phyloP scores from a whole-genome alignment of 441 rosid genomes.

The Populus hybrid region DNA sequence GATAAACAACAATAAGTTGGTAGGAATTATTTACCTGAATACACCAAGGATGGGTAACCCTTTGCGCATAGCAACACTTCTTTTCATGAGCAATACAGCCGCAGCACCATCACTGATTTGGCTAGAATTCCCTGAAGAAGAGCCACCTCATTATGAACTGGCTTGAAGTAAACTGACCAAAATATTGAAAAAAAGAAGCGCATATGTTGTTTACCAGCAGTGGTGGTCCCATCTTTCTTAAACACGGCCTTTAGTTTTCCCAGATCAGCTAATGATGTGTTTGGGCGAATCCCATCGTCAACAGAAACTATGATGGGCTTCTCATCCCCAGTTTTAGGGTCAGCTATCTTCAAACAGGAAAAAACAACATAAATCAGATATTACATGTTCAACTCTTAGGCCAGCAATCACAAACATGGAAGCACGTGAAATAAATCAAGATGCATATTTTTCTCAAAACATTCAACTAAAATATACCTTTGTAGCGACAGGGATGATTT shows the following conservation, averaged over 20 bases:
- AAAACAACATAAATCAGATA: constrained; percentile 3
- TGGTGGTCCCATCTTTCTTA: constrained; percentile 88
- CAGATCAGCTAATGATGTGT: constrained; percentile 54
- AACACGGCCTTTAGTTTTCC: constrained; percentile 82
- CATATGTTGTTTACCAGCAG: constrained; percentile 64
- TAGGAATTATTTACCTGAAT: constrained; percentile 51
- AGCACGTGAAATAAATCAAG: neutral
- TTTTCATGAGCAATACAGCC: constrained; percentile 95
- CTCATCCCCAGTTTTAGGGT: constrained; percentile 89
- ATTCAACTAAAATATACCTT: constrained; percentile 51
- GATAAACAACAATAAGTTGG: neutral
- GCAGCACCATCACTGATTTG: constrained; percentile 98
- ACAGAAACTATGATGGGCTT: constrained; percentile 61
- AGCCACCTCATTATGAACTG: constrained; percentile 8
- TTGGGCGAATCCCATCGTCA: constrained; percentile 95
- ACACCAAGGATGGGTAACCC: constrained; percentile 93
- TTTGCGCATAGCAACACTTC: constrained; percentile 75
- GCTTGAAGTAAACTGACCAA: constrained; percentile 5
- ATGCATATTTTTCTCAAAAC: neutral
- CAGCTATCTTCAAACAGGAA: constrained; percentile 56
- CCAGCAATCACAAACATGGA: neutral
- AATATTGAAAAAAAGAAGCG: neutral
- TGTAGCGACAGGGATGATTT: constrained; percentile 81
- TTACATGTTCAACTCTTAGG: neutral
- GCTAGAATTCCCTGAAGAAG: constrained; percentile 80